Conservation (phyloP, 2,329 filamentous ascomycete species). For the Fusarium napiforme region DNA sequence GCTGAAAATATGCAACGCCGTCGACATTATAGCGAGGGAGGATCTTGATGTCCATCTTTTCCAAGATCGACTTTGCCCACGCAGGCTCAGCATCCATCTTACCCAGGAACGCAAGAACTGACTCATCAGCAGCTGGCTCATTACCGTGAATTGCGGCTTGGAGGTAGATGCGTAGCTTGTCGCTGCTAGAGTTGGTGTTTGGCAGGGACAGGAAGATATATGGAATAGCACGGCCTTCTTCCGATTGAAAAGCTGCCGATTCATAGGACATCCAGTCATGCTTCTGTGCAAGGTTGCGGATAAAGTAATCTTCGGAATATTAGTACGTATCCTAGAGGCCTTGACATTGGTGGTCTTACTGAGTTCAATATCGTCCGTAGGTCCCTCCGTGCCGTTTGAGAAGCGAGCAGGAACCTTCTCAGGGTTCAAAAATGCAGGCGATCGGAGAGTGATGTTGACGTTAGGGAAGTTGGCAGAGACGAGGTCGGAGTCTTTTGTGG, state of each 20-base stretch:
- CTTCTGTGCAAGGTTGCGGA: background rate
- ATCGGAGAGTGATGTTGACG: constrained; percentile 13
- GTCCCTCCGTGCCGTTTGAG: background rate
- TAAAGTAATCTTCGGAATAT: background rate
- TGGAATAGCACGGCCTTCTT: constrained; percentile 15
- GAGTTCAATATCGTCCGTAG: constrained; percentile 2
- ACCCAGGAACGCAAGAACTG: background rate
- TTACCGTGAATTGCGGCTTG: constrained; percentile 22
- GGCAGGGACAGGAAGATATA: constrained; percentile 10
- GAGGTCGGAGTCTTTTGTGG: background rate
- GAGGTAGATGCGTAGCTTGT: constrained; percentile 1
- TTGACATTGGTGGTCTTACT: accelerated
- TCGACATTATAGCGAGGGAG: constrained; percentile 19
- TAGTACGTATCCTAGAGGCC: accelerated
- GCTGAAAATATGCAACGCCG: constrained; percentile 22
- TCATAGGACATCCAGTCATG: constrained; percentile 21
- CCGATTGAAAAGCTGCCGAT: background rate
- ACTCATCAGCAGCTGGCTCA: constrained; percentile 19
- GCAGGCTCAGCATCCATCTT: constrained; percentile 21
- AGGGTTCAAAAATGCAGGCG: background rate
- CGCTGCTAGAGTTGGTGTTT: background rate
- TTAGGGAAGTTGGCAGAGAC: constrained; percentile 17
- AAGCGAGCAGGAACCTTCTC: background rate
- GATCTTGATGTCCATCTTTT: constrained; percentile 25
- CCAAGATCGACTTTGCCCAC: constrained; percentile 5